These are phyloP conservation scores for Hyphodiscus sp. DNA, from an alignment of 2,329 filamentous ascomycete species.

Conservation along the genomic window DNA sequence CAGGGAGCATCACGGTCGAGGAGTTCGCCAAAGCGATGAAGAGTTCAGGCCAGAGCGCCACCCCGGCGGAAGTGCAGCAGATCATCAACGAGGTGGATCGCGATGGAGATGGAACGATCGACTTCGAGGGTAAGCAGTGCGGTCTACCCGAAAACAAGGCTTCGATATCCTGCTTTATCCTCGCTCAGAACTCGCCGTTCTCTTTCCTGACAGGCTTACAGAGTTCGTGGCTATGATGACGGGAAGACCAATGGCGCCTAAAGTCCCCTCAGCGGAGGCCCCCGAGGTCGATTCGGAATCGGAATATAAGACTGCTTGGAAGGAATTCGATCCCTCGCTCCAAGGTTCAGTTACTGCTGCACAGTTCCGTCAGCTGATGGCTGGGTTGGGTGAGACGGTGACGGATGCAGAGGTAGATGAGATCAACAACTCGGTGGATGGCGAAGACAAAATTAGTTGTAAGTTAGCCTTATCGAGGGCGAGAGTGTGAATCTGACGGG, in stretches of 20 bases:
- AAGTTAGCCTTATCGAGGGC: conserved; percentile 14
- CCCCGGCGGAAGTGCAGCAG: neutral
- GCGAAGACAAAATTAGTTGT: conserved; percentile 33
- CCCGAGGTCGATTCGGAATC: conserved; percentile 19
- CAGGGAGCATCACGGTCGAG: conserved; percentile 5
- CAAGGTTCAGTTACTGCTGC: conserved; percentile 30
- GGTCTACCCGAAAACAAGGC: neutral
- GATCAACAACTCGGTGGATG: conserved; percentile 31
- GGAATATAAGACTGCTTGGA: conserved; percentile 32
- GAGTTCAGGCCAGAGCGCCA: neutral
- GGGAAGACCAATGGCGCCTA: conserved; percentile 26
- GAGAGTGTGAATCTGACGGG: neutral
- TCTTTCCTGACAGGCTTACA: conserved; percentile 6
- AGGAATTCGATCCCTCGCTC: conserved; percentile 30
- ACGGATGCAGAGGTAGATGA: conserved; percentile 31
- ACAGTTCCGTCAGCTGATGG: conserved; percentile 32
- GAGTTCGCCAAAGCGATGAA: conserved; percentile 8
- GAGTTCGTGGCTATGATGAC: conserved; percentile 40
- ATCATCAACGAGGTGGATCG: neutral
- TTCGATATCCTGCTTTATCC: too few relatives aligned
- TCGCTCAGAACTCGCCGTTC: neutral
- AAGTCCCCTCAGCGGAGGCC: neutral
- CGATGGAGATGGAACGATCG: neutral
- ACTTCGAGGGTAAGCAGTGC: neutral
- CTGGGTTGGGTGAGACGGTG: conserved; percentile 29